Conservation (phyloP, 2,329 filamentous ascomycete species). For the Eurotiales sp. region DNA sequence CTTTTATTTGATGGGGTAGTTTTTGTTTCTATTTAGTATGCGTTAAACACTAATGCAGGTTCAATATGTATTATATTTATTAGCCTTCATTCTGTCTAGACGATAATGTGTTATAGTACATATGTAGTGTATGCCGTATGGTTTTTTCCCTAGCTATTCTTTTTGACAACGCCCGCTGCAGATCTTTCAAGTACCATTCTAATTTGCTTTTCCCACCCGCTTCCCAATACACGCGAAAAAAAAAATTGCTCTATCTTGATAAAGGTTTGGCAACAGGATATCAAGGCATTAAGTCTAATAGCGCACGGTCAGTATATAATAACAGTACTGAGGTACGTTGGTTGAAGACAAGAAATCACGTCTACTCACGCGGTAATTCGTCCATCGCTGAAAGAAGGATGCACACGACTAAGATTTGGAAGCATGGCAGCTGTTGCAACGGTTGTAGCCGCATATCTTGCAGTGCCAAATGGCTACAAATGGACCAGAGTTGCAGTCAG, state of each 20-base stretch:
- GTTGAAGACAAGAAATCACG: neutral
- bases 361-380: neutral
- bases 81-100: neutral
- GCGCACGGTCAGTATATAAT: neutral
- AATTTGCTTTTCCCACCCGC: neutral
- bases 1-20: neutral
- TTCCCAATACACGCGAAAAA: too few species aligned
- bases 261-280: too few species aligned
- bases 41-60: too few species aligned
- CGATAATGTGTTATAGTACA: conserved; percentile 2
- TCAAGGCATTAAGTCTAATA: neutral
- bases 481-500: conserved; percentile 39
- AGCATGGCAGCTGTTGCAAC: conserved; percentile 34
- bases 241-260: too few species aligned
- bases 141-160: too few species aligned
- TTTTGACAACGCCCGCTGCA: too few species aligned
- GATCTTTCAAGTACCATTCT: neutral
- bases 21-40: too few species aligned
- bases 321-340: too few species aligned
- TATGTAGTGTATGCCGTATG: neutral
- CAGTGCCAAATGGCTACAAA: conserved; percentile 42
- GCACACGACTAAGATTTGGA: conserved; percentile 6
- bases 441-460: conserved; percentile 40
- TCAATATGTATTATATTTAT: neutral
- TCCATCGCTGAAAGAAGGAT: neutral